phyloP scores from a whole-genome alignment of 257 asterid genomes.

The Vinca minor region DNA sequence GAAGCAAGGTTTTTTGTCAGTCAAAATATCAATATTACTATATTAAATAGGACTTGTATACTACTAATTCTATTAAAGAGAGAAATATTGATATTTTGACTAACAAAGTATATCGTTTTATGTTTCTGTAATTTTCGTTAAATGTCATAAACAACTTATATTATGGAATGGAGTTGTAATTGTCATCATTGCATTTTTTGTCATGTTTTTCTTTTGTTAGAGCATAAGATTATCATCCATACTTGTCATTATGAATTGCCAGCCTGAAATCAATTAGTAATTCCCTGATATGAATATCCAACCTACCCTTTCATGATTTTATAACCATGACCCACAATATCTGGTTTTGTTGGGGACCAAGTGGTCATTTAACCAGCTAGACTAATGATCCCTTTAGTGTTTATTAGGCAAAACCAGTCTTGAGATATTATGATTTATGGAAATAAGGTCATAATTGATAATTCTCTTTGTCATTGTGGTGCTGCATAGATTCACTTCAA shows the following conservation, averaged over 20 bases:
- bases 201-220: neutral
- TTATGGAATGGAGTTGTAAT: too few species aligned
- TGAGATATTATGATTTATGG: too few species aligned
- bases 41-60: too few species aligned
- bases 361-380: too few species aligned
- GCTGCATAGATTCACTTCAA: neutral
- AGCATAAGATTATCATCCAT: constrained; percentile 9
- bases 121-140: too few species aligned
- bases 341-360: constrained; percentile 26
- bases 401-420: neutral
- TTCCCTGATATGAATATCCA: neutral
- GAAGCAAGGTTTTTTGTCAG: too few species aligned
- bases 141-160: too few species aligned
- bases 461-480: neutral
- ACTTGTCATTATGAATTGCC: constrained; percentile 8
- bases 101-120: too few species aligned
- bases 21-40: too few species aligned
- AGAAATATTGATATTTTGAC: too few species aligned
- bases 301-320: constrained; percentile 14
- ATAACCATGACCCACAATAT: constrained; percentile 39
- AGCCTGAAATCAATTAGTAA: constrained; percentile 1
- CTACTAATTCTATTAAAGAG: too few species aligned
- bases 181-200: neutral
- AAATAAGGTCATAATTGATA: neutral
- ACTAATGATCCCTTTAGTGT: too few species aligned